A percentile compares a stretch with the other conserved stretches of the same genome.
Evolutionary conservation across 1,284 basidiomycete species (phyloP).

Genomic region (Heterobasidion occidentale): DNA sequence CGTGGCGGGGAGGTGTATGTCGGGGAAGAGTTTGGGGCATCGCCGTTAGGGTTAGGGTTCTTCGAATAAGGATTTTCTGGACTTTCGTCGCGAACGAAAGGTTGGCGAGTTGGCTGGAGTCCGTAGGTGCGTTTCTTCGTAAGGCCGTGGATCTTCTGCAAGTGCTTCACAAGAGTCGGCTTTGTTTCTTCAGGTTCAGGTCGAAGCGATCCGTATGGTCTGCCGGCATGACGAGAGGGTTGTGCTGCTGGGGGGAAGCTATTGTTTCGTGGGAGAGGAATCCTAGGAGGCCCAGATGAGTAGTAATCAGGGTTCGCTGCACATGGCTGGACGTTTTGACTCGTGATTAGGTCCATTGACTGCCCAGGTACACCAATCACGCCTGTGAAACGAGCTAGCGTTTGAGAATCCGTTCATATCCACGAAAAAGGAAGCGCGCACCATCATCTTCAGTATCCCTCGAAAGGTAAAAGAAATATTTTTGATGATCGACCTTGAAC

Average conservation of each 20-base stretch:
- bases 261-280: conserved; percentile 17
- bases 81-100: conserved; percentile 43
- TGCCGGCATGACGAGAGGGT: background rate
- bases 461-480: conserved; percentile 27
- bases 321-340: background rate
- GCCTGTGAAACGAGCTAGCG: background rate
- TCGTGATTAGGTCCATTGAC: background rate
- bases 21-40: background rate
- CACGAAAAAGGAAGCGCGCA: no score
- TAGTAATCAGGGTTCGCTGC: conserved; percentile 18
- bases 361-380: no score
- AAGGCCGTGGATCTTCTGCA: conserved; percentile 52
- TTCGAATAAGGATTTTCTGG: background rate
- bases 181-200: conserved; percentile 5
- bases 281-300: conserved; percentile 19
- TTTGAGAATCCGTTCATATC: background rate
- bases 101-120: conserved; percentile 34
- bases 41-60: background rate
- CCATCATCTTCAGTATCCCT: background rate
- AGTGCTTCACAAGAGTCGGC: conserved; percentile 41
- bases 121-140: conserved; percentile 58
- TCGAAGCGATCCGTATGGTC: background rate
- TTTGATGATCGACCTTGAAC: conserved; percentile 27
- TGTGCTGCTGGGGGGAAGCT: conserved; percentile 10
- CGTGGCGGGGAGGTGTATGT: background rate